A percentile compares a stretch with the other conserved stretches of the same genome.
These are phyloP conservation scores for Xylaria sp. DNA, from an alignment of 2,329 filamentous ascomycete genomes.

Conservation along the genomic window DNA sequence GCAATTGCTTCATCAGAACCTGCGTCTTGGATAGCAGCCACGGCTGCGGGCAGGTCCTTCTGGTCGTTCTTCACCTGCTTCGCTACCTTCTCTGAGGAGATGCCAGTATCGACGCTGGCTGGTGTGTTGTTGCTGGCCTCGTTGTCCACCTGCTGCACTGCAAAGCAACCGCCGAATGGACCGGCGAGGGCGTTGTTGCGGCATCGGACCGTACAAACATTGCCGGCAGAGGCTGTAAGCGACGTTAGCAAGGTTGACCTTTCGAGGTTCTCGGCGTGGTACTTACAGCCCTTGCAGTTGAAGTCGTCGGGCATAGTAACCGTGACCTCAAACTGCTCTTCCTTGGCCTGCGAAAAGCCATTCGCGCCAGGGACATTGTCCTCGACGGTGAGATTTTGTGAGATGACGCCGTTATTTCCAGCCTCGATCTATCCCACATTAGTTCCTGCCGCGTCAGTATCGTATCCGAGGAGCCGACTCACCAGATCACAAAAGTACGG, in stretches of 20 bases:
- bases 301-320: conserved; percentile 54
- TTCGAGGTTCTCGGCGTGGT: not conserved
- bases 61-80: conserved; percentile 55
- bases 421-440: conserved; percentile 20
- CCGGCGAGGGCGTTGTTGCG: conserved; percentile 60
- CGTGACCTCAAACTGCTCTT: conserved; percentile 59
- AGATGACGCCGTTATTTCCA: conserved; percentile 44
- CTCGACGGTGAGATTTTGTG: conserved; percentile 53
- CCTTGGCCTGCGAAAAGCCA: conserved; percentile 59
- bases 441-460: not conserved
- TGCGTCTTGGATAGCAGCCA: conserved; percentile 48
- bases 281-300: conserved; percentile 54
- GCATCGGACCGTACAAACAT: conserved; percentile 62
- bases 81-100: conserved; percentile 48
- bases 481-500: conserved; percentile 60
- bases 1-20: conserved; percentile 39
- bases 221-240: conserved; percentile 53
- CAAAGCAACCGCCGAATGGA: conserved; percentile 61
- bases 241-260: conserved; percentile 2
- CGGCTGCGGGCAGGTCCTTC: conserved; percentile 50
- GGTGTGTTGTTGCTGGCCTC: conserved; percentile 46
- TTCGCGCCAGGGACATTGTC: conserved; percentile 63
- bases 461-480: conserved; percentile 36
- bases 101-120: conserved; percentile 48
- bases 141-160: conserved; percentile 57